Conservation (phyloP, 768 basidiomycete genomes). For the Russula ochroleuca region DNA sequence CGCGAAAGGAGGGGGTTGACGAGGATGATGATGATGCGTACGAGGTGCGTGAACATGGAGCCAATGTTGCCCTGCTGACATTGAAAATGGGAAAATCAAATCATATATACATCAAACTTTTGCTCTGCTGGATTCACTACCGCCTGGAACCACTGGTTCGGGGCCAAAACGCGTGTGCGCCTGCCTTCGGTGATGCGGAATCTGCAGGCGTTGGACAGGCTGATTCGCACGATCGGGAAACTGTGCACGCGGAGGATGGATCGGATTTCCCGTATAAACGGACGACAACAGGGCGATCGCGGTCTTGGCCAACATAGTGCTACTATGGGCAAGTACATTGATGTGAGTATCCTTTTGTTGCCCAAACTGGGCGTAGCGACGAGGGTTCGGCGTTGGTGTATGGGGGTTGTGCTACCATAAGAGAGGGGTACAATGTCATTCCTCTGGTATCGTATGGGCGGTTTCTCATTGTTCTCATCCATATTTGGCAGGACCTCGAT, state of each 20-base stretch:
- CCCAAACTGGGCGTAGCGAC: constrained; percentile 18
- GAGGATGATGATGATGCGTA: constrained; percentile 6
- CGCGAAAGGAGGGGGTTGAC: constrained; percentile 4
- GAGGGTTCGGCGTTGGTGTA: constrained; percentile 6
- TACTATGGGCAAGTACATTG: constrained; percentile 21
- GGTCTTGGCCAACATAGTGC: constrained; percentile 17
- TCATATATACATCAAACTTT: constrained; percentile 2
- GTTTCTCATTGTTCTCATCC: constrained; percentile 25
- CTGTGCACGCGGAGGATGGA: constrained; percentile 22
- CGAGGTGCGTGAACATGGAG: constrained; percentile 10
- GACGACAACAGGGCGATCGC: constrained; percentile 14
- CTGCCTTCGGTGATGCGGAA: constrained; percentile 18
- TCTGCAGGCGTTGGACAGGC: constrained; percentile 17
- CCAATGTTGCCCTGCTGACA: constrained; percentile 15
- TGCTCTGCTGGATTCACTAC: background rate
- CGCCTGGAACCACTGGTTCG: constrained; percentile 11
- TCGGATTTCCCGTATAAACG: constrained; percentile 22
- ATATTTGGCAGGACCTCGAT: constrained; percentile 23
- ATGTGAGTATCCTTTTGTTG: constrained; percentile 26
- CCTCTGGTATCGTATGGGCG: background rate
- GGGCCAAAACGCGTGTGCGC: constrained; percentile 21
- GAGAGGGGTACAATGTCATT: constrained; percentile 2
- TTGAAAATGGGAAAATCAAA: constrained; percentile 18
- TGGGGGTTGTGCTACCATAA: constrained; percentile 10
- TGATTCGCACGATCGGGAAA: constrained; percentile 23